phyloP scores from a whole-genome alignment of 1,139 yeast species.

The Kodamaea ohmeri region DNA sequence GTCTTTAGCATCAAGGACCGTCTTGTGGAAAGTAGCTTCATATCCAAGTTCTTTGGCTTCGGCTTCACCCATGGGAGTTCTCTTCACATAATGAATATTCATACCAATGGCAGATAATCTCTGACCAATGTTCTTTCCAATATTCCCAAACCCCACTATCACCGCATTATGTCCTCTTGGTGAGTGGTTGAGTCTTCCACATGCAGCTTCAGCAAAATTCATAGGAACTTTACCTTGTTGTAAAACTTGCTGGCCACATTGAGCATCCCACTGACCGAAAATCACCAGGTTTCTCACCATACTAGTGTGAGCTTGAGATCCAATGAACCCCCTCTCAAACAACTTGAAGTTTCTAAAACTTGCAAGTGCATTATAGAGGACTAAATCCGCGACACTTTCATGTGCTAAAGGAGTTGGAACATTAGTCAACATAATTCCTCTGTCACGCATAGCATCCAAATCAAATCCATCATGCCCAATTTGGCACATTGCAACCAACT shows the following conservation, averaged over 20 bases:
- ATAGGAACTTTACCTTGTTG: conserved; percentile 14
- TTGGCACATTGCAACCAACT: conserved; percentile 22
- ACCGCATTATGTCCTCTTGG: conserved; percentile 26
- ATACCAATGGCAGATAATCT: conserved; percentile 23
- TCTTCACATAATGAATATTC: conserved; percentile 26
- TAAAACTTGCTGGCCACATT: conserved; percentile 9
- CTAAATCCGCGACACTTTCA: conserved; percentile 28
- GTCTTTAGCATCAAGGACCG: conserved; percentile 23
- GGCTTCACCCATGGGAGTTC: conserved; percentile 14
- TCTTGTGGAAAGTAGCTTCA: conserved; percentile 17
- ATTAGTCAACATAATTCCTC: conserved; percentile 22
- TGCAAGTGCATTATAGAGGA: conserved; percentile 21
- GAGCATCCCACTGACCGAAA: conserved; percentile 16
- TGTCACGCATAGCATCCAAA: conserved; percentile 17
- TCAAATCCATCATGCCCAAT: conserved; percentile 24
- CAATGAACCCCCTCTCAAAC: conserved; percentile 13
- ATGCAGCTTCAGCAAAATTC: conserved; percentile 12
- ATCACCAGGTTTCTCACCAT: conserved; percentile 16
- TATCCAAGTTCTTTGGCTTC: conserved; percentile 18
- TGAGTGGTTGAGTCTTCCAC: conserved; percentile 16
- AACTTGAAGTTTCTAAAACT: conserved; percentile 24
- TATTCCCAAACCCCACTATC: conserved; percentile 26
- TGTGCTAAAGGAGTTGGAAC: conserved; percentile 22
- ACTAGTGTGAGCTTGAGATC: conserved; percentile 14
- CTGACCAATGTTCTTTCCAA: conserved; percentile 22